Evolutionary conservation across 768 basidiomycete genomes (phyloP), one percentile per base, ranked within the genome.

Genomic region (Strobilomyces echinocephalus): DNA sequence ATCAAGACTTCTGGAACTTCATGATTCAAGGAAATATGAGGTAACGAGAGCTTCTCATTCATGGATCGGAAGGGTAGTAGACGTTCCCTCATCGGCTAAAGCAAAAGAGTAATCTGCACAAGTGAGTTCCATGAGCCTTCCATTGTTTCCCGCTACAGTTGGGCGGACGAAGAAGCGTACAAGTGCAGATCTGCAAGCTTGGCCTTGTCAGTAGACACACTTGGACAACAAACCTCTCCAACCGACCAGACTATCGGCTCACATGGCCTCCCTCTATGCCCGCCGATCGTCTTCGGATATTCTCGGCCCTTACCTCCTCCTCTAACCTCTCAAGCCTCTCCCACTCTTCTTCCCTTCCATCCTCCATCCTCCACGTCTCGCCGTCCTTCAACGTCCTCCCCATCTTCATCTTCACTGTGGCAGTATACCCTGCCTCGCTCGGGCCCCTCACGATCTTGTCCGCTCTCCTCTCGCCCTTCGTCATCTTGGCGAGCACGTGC

Each of bases 371-470:
- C 73, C 72, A 74, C 38, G 56, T 54, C 16, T 71, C 63, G 2
- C 62, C 58, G 39, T 72, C 62, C 36, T 62, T 64, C 58, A 85
- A 57, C 64, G 74, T 81, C 49, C 74, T 76, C 3, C 87, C 83
- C 54, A 80, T 64, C 53, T 62, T 69, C 53, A 70, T 70, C 72
- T 91, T 92, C 46, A 84, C 73, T 62, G 69, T 61, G n/a, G 79
- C 88, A 2, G 83, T 77, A 65, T 88, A 91, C 14, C 90, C 90
- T 0, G 79, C 86, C 65, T 85, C 82, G 50, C 84, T 78, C 2
- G 80, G 73, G 35, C 81, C 68, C 33, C 74, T 64, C 47, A 75
- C 73, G 5, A 85, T 68, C 55, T 68, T 71, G 56, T 89, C 86
- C 65, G 73, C 63, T 47, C 64, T 68, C 53, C 73, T 74, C 53